Evolutionary conservation across 139 green algal genomes (phyloP), one percentile per base, ranked within the genome.

Genomic region (Axilococcus clingmanii): DNA sequence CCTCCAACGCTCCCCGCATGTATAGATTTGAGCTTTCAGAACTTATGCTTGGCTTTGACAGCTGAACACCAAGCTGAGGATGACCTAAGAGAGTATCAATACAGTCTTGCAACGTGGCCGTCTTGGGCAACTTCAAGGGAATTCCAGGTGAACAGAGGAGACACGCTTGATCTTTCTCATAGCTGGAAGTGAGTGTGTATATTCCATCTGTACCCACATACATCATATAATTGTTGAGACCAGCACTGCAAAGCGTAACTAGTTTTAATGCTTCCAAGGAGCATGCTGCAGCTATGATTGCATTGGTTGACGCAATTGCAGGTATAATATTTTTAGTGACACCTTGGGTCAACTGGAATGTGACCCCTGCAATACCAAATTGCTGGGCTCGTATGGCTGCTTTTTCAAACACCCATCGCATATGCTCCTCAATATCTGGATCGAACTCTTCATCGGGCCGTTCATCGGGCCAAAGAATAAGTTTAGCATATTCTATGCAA

Each of bases 241-340:
- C 79, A 0, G 65, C 74, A 54, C 59, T 76, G 71, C 63, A 93
- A 71, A 90, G 84, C 40, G 91, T 97, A 19, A 91, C 79, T 40
- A 88, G 84, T 72, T 99, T 99, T 34, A 99, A 65, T 12, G 84
- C 78, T 59, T 99, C 93, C 29, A 97, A 61, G 11, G 88, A 72
- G 59, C 92, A 99, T 4, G 72, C 62, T 4, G 86, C 92, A 8
- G 80, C 76, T 11, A 99, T 62, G 54, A 99, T 95, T 43, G 93
- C 93, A 58, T 99, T 99, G 17, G 93, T 96, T 40, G 88, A 97
- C 1, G 93, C 85, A 32, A 99, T 97, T 50, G 93, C 93, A 1
- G 93, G 93, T 43, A 99, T 96, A 80, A 99, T 99, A 71, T 97
- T 97, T 67, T 99, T 99, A 7, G 94, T 85, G 20, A 99, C 93